Conservation (phyloP, 352 stramenopile genomes). For the Globisporangium cylindrosporum region DNA sequence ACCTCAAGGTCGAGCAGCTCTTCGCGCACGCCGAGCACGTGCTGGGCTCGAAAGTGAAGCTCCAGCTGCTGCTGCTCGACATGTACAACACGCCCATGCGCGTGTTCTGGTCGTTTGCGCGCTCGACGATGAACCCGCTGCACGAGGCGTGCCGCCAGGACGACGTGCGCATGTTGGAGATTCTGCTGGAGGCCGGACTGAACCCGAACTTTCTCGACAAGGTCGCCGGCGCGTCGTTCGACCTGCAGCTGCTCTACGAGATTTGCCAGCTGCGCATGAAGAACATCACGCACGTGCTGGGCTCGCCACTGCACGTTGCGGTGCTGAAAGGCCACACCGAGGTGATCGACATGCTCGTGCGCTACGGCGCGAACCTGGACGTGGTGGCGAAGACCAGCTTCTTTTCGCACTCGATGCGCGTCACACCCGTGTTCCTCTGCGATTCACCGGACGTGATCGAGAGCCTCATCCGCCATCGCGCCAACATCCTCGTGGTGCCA, state of each 20-base stretch:
- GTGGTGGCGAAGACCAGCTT: constrained; percentile 56
- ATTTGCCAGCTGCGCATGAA: constrained; percentile 57
- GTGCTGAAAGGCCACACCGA: constrained; percentile 63
- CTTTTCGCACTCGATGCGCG: constrained; percentile 62
- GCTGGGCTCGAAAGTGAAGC: constrained; percentile 59
- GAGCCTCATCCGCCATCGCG: constrained; percentile 54
- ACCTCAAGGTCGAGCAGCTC: constrained; percentile 35
- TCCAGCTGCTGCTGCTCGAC: constrained; percentile 55
- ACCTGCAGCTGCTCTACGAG: constrained; percentile 65
- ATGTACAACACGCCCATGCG: constrained; percentile 75
- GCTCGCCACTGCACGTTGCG: constrained; percentile 64
- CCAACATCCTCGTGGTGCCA: constrained; percentile 69
- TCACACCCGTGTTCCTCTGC: constrained; percentile 71
- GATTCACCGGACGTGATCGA: constrained; percentile 68
- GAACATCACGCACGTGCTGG: constrained; percentile 67
- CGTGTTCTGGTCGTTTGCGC: constrained; percentile 64
- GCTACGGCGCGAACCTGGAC: constrained; percentile 58
- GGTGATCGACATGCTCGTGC: constrained; percentile 58
- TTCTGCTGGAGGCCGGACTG: constrained; percentile 57
- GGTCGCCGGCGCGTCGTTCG: constrained; percentile 57
- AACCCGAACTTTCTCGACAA: constrained; percentile 81
- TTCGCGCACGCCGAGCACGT: constrained; percentile 48
- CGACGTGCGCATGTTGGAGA: constrained; percentile 51
- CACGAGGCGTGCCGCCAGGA: constrained; percentile 64
- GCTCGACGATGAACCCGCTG: constrained; percentile 65